Evolutionary conservation across 495 filamentous ascomycete genomes (phyloP).

Genomic region (Neurospora sp.): DNA sequence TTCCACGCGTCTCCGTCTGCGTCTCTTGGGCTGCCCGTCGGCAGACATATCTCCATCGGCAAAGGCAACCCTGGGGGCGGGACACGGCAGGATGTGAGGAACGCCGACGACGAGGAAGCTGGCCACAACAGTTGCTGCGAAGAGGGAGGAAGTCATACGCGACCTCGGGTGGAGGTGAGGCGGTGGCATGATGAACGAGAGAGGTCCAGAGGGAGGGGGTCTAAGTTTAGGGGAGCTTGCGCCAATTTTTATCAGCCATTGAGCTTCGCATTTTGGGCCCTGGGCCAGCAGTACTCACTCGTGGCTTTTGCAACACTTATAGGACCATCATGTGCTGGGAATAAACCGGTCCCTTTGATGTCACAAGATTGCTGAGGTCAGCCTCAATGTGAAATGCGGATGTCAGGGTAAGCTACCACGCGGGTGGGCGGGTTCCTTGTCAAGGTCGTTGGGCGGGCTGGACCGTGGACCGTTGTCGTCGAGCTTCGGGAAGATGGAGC

Average conservation of each 20-base stretch:
- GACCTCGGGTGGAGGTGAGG: slow-evolving; percentile 89
- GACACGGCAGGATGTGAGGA: slow-evolving; percentile 90
- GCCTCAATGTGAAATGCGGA: neutral
- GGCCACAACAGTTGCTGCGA: slow-evolving; percentile 84
- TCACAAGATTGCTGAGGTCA: neutral
- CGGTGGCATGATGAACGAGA: slow-evolving; percentile 56
- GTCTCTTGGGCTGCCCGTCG: slow-evolving; percentile 39
- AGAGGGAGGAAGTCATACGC: slow-evolving; percentile 80
- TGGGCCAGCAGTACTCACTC: neutral
- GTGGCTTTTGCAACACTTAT: neutral
- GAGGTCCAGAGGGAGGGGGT: neutral
- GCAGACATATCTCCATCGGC: slow-evolving; percentile 54
- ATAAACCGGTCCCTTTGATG: neutral
- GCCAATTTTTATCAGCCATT: slow-evolving; percentile 6
- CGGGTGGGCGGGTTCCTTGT: neutral
- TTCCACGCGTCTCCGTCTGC: slow-evolving; percentile 29
- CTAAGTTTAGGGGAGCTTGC: slow-evolving; percentile 1
- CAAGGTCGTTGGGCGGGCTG: neutral
- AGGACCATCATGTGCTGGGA: neutral
- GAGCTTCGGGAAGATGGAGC: neutral
- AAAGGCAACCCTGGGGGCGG: slow-evolving; percentile 63
- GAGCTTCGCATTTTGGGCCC: neutral
- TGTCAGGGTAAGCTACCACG: neutral
- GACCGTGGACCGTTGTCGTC: neutral
- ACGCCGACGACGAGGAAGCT: slow-evolving; percentile 86